These are phyloP conservation scores for Grosmannia clavigera DNA, from an alignment of 2,329 filamentous ascomycete genomes.

Conservation along the genomic window DNA sequence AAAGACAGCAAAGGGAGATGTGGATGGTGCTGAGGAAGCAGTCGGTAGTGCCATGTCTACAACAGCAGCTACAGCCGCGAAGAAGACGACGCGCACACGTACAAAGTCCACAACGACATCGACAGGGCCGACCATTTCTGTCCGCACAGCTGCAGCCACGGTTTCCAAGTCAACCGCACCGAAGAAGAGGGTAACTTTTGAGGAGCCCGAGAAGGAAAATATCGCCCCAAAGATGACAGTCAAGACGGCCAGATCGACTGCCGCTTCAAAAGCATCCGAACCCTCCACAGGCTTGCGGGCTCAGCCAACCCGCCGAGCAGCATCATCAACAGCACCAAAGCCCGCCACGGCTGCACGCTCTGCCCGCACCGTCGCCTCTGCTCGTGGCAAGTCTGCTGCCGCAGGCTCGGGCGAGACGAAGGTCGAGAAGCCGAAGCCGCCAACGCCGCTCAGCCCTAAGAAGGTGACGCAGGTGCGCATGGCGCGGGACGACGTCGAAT, in stretches of 20 bases:
- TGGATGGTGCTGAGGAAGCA: neutral
- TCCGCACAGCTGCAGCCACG: slow-evolving; percentile 24
- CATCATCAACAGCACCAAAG: slow-evolving; percentile 7
- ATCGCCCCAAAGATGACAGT: slow-evolving; percentile 26
- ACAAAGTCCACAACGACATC: slow-evolving; percentile 3
- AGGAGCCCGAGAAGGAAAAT: slow-evolving; percentile 55
- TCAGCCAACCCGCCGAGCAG: slow-evolving; percentile 13
- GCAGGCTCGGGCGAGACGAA: slow-evolving; percentile 9
- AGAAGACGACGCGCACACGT: no score
- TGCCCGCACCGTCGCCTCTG: neutral
- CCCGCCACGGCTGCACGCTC: slow-evolving; percentile 16
- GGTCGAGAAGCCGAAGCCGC: slow-evolving; percentile 14
- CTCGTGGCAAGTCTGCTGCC: neutral
- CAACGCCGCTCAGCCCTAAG: slow-evolving; percentile 48
- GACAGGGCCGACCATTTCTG: slow-evolving; percentile 25
- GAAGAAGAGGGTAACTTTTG: slow-evolving; percentile 52
- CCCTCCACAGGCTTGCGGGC: slow-evolving; percentile 20
- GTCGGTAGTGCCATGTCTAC: neutral
- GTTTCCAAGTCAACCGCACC: slow-evolving; percentile 27
- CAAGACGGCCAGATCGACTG: slow-evolving; percentile 17
- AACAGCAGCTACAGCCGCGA: no score
- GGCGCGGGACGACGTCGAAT: slow-evolving; percentile 30
- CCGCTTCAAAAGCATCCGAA: slow-evolving; percentile 3
- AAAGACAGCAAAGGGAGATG: slow-evolving; percentile 13
- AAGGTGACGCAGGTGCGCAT: slow-evolving; percentile 47